Evolutionary conservation across 2,329 filamentous ascomycete genomes (phyloP), one percentile per base, ranked within the genome.

Genomic region (Claviceps lovelessii): DNA sequence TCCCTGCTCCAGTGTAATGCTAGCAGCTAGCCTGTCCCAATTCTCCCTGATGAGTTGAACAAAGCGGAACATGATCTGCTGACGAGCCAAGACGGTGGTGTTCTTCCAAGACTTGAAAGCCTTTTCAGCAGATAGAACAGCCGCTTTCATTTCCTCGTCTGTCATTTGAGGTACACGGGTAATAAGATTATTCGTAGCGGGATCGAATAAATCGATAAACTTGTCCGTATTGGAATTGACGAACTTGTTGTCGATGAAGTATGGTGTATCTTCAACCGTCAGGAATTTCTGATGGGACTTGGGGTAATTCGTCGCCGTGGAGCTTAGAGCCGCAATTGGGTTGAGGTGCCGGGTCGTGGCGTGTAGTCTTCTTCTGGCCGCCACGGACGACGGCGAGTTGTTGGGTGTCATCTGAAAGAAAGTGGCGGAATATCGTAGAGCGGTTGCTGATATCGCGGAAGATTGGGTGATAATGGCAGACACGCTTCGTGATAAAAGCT

Each of bases 31-130:
- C 19, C 88, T 78, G 68, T 93, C 88, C 86, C 86, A 90, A 73
- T 93, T 85, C 72, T 90, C 84, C 53, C 86, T 77, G 67, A 93
- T 88, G 65, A 93, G 74, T 37, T 78, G 77, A 39, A 89, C 86
- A 64, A 89, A 90, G 70, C 85, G 86, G 77, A 93, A 91, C 85
- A 91, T 89, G 72, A 91, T 84, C 72, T 88, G 82, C 76, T 93
- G 88, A 59, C 87, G 78, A 58, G 79, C 74, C 60, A 93, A 76
- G 59, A 91, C 74, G 66, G 81, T 87, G 31, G 81, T 90, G 59
- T 77, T 76, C 62, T 76, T 81, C 88, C 88, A 93, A 52, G 75
- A 75, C 59, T 83, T 79, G 68, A 88, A 91, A 1, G 88, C 88
- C 71, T 81, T 83, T 71, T 85, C 73, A 5, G 88, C 87, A 65